phyloP scores from a whole-genome alignment of 345 rosid genomes.

The Eucalyptus regnans region DNA sequence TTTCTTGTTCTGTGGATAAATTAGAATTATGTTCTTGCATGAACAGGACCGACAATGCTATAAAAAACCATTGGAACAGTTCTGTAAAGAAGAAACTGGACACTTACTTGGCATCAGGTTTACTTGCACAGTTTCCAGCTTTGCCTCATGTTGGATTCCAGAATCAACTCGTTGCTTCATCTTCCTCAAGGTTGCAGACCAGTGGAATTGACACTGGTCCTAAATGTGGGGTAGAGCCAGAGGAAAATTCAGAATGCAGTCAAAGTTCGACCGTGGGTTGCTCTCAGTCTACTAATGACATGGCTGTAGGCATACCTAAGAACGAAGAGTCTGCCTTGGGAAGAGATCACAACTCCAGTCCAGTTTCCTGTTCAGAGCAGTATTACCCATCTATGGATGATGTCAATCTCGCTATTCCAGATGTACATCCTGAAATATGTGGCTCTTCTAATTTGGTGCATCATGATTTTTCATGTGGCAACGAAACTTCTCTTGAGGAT shows the following conservation, averaged over 20 bases:
- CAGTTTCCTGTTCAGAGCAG: conserved; percentile 50
- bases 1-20: not conserved
- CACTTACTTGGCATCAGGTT: conserved; percentile 83
- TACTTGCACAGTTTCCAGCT: conserved; percentile 67
- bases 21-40: not conserved
- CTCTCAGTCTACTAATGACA: conserved; percentile 54
- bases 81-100: conserved; percentile 97
- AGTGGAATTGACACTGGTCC: conserved; percentile 58
- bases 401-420: conserved; percentile 34
- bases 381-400: conserved; percentile 36
- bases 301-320: not conserved
- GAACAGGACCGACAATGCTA: conserved; percentile 95
- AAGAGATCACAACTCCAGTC: conserved; percentile 46
- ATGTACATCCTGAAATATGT: conserved; percentile 42
- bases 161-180: conserved; percentile 36
- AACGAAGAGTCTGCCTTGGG: conserved; percentile 28
- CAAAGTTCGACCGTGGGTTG: conserved; percentile 52
- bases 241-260: conserved; percentile 89
- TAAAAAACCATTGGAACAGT: conserved; percentile 99
- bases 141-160: conserved; percentile 46
- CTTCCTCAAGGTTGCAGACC: conserved; percentile 54
- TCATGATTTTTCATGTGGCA: conserved; percentile 21
- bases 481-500: conserved; percentile 20
- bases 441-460: conserved; percentile 35
- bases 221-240: conserved; percentile 43